phyloP scores from a whole-genome alignment of 1,284 basidiomycete genomes.

The Ganoderma lingzhi region DNA sequence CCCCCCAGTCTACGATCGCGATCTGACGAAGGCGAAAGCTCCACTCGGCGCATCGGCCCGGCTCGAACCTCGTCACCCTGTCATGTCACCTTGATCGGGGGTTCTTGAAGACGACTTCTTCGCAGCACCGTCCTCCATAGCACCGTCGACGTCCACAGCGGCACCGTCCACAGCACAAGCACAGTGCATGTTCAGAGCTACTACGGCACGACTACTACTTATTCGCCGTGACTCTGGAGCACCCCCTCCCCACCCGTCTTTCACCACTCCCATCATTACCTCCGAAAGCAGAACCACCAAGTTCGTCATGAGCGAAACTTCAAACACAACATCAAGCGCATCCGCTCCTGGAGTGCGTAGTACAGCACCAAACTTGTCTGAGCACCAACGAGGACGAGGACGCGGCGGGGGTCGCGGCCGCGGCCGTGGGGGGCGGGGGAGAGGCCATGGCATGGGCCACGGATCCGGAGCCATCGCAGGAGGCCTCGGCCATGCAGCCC shows the following conservation, averaged over 20 bases:
- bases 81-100: too few relatives aligned
- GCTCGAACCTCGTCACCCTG: background rate
- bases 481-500: background rate
- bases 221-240: background rate
- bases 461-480: conserved; percentile 7
- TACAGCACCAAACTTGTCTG: background rate
- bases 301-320: background rate
- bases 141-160: too few relatives aligned
- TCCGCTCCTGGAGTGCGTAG: too few relatives aligned
- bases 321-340: background rate
- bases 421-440: conserved; percentile 6
- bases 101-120: background rate
- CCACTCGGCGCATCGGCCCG: background rate
- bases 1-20: background rate
- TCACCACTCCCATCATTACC: background rate
- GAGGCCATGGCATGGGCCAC: too few relatives aligned
- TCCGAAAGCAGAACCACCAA: background rate
- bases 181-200: background rate
- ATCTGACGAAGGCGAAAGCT: background rate
- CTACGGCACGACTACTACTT: background rate
- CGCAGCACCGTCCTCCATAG: background rate
- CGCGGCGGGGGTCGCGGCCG: conserved; percentile 16
- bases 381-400: conserved; percentile 15
- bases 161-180: too few relatives aligned
- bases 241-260: background rate